Conservation (phyloP, 148 eudicot species). For the Arctostaphylos glauca region DNA sequence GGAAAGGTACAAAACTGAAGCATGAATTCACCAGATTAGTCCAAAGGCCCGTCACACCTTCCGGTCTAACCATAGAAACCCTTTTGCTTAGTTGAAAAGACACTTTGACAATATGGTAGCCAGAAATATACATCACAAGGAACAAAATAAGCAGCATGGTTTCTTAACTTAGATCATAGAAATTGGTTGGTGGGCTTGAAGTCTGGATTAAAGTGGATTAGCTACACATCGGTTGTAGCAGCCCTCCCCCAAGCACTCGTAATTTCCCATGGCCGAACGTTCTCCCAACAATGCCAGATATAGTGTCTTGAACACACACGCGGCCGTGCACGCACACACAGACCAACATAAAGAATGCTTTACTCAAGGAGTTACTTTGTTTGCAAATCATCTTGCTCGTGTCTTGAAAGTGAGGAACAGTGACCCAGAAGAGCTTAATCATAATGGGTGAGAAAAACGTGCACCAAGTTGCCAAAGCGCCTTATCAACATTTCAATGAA, state of each 20-base stretch:
- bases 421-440: background rate
- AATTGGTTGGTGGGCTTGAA: background rate
- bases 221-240: conserved; percentile 2
- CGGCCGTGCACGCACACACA: background rate
- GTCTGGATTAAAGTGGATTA: conserved; percentile 3
- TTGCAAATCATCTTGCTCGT: background rate
- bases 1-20: background rate
- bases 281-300: conserved; percentile 5
- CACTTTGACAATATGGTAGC: background rate
- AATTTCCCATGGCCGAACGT: background rate
- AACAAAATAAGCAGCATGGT: background rate
- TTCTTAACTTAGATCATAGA: background rate
- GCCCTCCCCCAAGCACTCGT: background rate
- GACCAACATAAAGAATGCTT: background rate
- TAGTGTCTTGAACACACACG: background rate
- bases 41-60: background rate
- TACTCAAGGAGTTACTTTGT: background rate
- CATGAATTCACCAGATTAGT: background rate
- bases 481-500: background rate
- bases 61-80: background rate
- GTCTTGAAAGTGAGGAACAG: background rate
- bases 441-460: background rate
- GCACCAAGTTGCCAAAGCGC: background rate
- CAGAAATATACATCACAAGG: background rate
- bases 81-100: background rate